Conservation (phyloP, 2,329 filamentous ascomycete genomes). For the Botrytis hyacinthi region DNA sequence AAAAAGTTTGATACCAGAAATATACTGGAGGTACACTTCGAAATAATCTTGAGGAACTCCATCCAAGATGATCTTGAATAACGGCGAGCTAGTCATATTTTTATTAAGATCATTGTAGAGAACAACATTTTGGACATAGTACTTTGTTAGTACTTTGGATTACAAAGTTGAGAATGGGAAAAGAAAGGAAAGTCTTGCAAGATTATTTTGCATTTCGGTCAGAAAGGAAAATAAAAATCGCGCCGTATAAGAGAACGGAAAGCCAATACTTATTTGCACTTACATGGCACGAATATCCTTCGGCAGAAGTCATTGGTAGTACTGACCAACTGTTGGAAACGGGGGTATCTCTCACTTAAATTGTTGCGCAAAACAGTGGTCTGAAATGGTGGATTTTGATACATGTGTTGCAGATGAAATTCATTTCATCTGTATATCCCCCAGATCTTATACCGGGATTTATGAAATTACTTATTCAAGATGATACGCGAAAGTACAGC, state of each 20-base stretch:
- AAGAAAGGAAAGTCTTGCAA: neutral
- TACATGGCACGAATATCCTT: neutral
- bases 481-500: too few species aligned
- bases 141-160: neutral
- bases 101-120: neutral
- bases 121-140: neutral
- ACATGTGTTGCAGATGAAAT: neutral
- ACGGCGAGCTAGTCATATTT: neutral
- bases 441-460: neutral
- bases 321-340: neutral
- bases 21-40: neutral
- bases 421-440: accelerated
- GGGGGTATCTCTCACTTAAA: neutral
- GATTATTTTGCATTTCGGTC: neutral
- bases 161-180: neutral
- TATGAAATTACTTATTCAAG: too few species aligned
- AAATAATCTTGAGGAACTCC: neutral
- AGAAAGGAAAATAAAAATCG: neutral
- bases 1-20: neutral
- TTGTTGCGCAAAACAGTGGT: neutral
- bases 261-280: neutral
- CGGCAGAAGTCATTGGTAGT: neutral
- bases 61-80: neutral
- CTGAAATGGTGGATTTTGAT: neutral
- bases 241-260: neutral